These are phyloP conservation scores for Fonsecaea nubica DNA, from an alignment of 2,329 filamentous ascomycete genomes.

Conservation along the genomic window DNA sequence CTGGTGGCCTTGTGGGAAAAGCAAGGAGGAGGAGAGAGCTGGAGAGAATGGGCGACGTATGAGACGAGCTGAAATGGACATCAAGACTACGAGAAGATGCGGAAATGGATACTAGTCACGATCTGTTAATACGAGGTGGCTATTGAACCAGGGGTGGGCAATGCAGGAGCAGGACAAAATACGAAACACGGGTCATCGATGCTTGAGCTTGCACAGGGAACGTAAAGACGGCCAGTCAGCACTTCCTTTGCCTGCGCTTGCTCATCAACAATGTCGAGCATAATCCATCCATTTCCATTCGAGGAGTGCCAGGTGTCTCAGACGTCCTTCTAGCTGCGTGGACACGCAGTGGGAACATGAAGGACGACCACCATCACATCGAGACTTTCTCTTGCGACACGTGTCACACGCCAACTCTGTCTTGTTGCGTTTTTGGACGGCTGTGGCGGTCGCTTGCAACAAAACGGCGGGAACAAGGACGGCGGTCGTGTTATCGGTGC, in stretches of 20 bases:
- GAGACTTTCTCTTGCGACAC: slow-evolving; percentile 17
- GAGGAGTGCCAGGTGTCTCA: too few relatives aligned
- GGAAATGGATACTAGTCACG: background rate
- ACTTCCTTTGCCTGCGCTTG: too few relatives aligned
- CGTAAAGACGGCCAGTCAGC: too few relatives aligned
- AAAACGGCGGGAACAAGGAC: slow-evolving; percentile 90
- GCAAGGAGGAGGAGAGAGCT: slow-evolving; percentile 38
- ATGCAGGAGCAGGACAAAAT: background rate
- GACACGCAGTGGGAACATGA: slow-evolving; percentile 21
- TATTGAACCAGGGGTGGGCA: background rate
- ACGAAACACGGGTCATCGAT: background rate
- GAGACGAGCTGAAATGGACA: background rate
- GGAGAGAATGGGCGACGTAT: slow-evolving; percentile 25
- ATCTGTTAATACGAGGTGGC: too few relatives aligned
- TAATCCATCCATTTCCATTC: too few relatives aligned
- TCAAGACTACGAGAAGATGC: background rate
- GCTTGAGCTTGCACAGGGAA: too few relatives aligned
- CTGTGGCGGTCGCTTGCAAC: slow-evolving; percentile 69
- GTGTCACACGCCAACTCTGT: slow-evolving; percentile 24
- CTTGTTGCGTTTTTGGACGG: slow-evolving; percentile 22
- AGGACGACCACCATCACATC: slow-evolving; percentile 21
- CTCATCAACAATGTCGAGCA: too few relatives aligned
- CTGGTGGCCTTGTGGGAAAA: slow-evolving; percentile 39
- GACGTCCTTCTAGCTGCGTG: slow-evolving; percentile 6
- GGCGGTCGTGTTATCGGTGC: slow-evolving; percentile 92